Evolutionary conservation across 352 stramenopile genomes (phyloP).

Genomic region (Globisporangium orthogonon): DNA sequence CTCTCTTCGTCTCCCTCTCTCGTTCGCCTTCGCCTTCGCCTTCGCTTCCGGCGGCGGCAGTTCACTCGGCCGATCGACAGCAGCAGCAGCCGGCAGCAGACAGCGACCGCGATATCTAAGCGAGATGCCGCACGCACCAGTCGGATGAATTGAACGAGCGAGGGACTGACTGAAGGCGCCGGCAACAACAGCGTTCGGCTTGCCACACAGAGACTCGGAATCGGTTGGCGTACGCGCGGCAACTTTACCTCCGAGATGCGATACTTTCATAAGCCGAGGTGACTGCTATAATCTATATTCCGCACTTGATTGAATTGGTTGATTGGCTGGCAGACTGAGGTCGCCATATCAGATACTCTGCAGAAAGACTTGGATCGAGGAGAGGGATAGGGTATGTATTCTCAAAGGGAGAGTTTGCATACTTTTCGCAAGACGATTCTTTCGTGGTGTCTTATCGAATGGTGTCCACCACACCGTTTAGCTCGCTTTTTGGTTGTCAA

Average conservation of each 20-base stretch:
- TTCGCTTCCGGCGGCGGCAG: background rate
- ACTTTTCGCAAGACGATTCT: background rate
- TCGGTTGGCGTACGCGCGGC: conserved; percentile 50
- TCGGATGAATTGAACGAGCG: conserved; percentile 86
- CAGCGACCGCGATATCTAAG: background rate
- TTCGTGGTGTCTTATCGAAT: background rate
- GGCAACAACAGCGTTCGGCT: conserved; percentile 20
- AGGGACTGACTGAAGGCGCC: conserved; percentile 83
- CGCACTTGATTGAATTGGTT: background rate
- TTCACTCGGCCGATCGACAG: background rate
- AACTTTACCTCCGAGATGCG: background rate
- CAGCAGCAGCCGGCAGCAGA: background rate
- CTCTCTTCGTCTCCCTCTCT: background rate
- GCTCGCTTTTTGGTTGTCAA: no score
- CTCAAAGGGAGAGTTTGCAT: background rate
- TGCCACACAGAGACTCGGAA: conserved; percentile 29
- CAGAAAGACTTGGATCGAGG: background rate
- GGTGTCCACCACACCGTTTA: no score
- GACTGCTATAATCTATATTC: background rate
- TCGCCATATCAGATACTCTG: background rate
- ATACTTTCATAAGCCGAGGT: no score
- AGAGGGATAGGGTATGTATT: background rate
- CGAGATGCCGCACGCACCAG: conserved; percentile 35
- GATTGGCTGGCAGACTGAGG: background rate
- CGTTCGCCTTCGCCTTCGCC: background rate